A percentile compares a stretch with the other conserved stretches of the same genome.
phyloP scores from a whole-genome alignment of 805 yeast species.

The Candida nitratophila region DNA sequence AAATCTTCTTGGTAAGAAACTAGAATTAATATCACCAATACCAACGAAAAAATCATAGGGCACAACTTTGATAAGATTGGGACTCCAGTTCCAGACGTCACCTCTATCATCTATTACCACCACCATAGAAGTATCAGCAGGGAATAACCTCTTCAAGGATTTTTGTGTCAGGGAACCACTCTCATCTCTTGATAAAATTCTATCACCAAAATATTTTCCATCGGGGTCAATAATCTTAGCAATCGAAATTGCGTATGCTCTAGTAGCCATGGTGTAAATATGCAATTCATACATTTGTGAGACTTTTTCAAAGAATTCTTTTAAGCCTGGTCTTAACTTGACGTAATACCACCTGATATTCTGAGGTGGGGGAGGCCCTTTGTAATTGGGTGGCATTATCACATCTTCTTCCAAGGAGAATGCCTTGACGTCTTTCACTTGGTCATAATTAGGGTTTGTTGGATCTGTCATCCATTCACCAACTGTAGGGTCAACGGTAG shows the following conservation, averaged over 20 bases:
- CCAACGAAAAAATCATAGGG: constrained; percentile 97
- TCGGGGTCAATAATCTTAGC: constrained; percentile 89
- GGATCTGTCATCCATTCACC: constrained; percentile 94
- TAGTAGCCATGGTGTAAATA: constrained; percentile 96
- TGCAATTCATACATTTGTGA: constrained; percentile 77
- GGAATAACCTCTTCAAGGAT: constrained; percentile 80
- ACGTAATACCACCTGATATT: constrained; percentile 84
- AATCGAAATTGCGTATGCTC: constrained; percentile 84
- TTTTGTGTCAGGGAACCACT: constrained; percentile 90
- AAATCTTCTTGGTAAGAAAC: constrained; percentile 79
- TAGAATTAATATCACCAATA: constrained; percentile 93
- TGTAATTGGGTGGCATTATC: constrained; percentile 47
- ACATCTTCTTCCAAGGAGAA: constrained; percentile 77
- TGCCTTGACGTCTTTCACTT: constrained; percentile 72
- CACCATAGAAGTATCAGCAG: constrained; percentile 95
- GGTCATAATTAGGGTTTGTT: constrained; percentile 73
- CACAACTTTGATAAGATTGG: constrained; percentile 81
- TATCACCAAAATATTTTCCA: constrained; percentile 80
- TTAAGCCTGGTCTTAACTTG: constrained; percentile 82
- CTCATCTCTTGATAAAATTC: constrained; percentile 89
- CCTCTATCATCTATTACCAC: constrained; percentile 96
- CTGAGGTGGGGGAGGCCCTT: constrained; percentile 53
- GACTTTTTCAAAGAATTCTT: constrained; percentile 60
- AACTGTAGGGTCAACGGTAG: constrained; percentile 95
- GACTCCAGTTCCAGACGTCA: constrained; percentile 98